Evolutionary conservation across 176 grass and related monocot genomes (phyloP).

Genomic region (Bothriochloa decipiens): DNA sequence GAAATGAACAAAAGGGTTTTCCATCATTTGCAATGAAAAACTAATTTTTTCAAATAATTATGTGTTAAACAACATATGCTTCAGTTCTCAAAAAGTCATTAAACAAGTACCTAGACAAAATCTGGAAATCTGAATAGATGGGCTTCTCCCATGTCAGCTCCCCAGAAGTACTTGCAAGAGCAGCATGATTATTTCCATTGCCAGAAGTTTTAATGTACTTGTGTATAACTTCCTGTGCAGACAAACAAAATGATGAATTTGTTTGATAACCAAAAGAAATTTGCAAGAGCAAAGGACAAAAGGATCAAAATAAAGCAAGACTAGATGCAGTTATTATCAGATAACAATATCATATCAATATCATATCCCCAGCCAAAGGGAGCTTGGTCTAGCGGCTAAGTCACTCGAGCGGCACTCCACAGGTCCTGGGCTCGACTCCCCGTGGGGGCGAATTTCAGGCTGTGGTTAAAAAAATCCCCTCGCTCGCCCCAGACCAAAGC

Average conservation of each 20-base stretch:
- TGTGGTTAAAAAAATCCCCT: too few relatives aligned
- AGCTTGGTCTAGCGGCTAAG: too few relatives aligned
- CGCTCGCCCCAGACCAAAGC: too few relatives aligned
- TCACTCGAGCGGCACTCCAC: too few relatives aligned
- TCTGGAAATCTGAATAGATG: constrained; percentile 78
- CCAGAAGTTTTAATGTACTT: constrained; percentile 85
- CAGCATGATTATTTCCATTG: constrained; percentile 82
- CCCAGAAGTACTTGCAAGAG: constrained; percentile 81
- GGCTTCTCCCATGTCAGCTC: constrained; percentile 90
- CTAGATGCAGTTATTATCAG: constrained; percentile 13
- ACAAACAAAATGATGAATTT: constrained; percentile 40
- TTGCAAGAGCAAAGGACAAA: constrained; percentile 21
- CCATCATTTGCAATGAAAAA: constrained; percentile 15
- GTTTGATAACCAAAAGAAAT: constrained; percentile 9
- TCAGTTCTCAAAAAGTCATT: constrained; percentile 15
- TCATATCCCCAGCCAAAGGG: too few relatives aligned
- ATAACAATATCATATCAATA: too few relatives aligned
- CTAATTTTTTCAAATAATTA: constrained; percentile 6
- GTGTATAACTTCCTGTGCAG: constrained; percentile 73
- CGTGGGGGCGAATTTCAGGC: too few relatives aligned
- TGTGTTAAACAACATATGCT: constrained; percentile 15
- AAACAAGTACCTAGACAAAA: constrained; percentile 74
- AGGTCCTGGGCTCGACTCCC: too few relatives aligned
- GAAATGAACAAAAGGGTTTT: constrained; percentile 28
- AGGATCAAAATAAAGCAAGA: constrained; percentile 7